Conservation (phyloP, 2,329 filamentous ascomycete species). For the Penicillium sp. region DNA sequence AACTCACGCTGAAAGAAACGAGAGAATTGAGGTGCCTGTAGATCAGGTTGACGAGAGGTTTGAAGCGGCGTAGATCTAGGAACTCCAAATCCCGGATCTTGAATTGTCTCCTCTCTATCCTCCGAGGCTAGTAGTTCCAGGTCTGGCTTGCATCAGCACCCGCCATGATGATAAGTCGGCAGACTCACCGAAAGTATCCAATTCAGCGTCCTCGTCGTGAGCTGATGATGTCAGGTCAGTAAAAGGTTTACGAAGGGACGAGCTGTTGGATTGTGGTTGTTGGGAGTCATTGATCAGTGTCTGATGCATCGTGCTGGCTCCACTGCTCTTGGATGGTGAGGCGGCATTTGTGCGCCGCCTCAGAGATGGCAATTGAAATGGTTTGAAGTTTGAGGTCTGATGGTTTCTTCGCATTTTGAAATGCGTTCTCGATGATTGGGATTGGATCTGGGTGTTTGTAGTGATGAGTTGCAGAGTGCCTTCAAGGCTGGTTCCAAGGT, state of each 20-base stretch:
- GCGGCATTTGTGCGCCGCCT: slow-evolving; percentile 15
- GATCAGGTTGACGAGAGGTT: not conserved
- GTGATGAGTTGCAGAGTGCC: not conserved
- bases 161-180: not conserved
- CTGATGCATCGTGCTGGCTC: slow-evolving; percentile 17
- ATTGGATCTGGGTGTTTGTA: not conserved
- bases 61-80: slow-evolving; percentile 1
- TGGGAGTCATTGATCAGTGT: slow-evolving; percentile 27
- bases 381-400: slow-evolving; percentile 5
- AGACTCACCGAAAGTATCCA: slow-evolving; percentile 53
- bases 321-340: slow-evolving; percentile 11
- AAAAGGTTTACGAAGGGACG: not conserved
- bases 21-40: slow-evolving; percentile 21
- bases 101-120: slow-evolving; percentile 9
- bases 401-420: slow-evolving; percentile 21
- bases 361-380: slow-evolving; percentile 11
- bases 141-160: slow-evolving; percentile 27
- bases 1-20: slow-evolving; percentile 34
- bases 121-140: slow-evolving; percentile 40
- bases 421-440: not conserved
- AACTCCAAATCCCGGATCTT: not conserved
- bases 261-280: slow-evolving; percentile 7
- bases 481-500: not conserved
- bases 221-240: not conserved
- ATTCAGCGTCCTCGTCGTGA: slow-evolving; percentile 30